phyloP scores from a whole-genome alignment of 495 filamentous ascomycete species.

The Parmelia sp. region DNA sequence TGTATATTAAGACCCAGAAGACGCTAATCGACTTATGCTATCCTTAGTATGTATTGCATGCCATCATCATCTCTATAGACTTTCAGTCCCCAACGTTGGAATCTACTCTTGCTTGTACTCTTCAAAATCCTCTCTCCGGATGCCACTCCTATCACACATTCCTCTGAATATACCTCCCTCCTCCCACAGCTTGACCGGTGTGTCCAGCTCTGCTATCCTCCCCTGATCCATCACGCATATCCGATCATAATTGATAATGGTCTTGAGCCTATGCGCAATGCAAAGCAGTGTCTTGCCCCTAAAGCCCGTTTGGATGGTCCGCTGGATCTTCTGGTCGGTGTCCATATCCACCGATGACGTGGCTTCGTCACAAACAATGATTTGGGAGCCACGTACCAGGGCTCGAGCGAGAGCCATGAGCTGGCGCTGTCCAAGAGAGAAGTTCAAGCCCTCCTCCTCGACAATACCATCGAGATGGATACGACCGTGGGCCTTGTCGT shows the following conservation, averaged over 20 bases:
- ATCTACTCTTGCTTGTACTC: slow-evolving; percentile 8
- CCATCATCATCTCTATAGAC: not conserved
- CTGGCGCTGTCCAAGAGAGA: slow-evolving; percentile 92
- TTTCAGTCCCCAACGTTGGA: not conserved
- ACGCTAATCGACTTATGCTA: not conserved
- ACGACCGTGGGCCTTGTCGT: slow-evolving; percentile 36
- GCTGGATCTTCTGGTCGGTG: slow-evolving; percentile 92
- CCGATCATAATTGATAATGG: slow-evolving; percentile 89
- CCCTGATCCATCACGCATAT: slow-evolving; percentile 95
- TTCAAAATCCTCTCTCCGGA: slow-evolving; percentile 65
- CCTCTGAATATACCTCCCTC: slow-evolving; percentile 70
- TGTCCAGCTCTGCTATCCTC: slow-evolving; percentile 74
- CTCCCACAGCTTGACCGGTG: slow-evolving; percentile 66
- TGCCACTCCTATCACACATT: slow-evolving; percentile 92
- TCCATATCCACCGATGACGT: slow-evolving; percentile 92
- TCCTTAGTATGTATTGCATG: not conserved
- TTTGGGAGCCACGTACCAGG: slow-evolving; percentile 75
- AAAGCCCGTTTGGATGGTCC: slow-evolving; percentile 81
- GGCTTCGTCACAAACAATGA: slow-evolving; percentile 95
- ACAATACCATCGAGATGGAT: slow-evolving; percentile 79
- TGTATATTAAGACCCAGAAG: not conserved
- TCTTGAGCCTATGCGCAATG: slow-evolving; percentile 89
- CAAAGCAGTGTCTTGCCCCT: slow-evolving; percentile 83
- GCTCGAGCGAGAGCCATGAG: slow-evolving; percentile 91
- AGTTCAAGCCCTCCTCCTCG: slow-evolving; percentile 94